Percentiles rank a stretch among this genome's conserved stretches.
Evolutionary conservation across 495 filamentous ascomycete genomes (phyloP).

Genomic region (Aspergillus ellipticus): DNA sequence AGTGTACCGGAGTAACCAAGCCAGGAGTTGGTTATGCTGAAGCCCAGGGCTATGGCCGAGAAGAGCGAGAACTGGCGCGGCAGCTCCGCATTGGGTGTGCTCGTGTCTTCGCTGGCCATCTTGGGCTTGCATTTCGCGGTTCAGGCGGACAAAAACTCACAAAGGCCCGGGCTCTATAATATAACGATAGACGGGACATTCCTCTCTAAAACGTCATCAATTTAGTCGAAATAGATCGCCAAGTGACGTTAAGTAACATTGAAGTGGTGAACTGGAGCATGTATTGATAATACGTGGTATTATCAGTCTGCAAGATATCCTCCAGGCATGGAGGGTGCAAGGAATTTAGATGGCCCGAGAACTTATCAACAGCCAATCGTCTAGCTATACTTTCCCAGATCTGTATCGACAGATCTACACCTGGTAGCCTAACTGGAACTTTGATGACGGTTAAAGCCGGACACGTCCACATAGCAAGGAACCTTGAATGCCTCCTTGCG

Average conservation of each 20-base stretch:
- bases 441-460: background rate
- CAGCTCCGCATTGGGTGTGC: background rate
- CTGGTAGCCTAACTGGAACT: background rate
- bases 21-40: conserved; percentile 25
- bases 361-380: background rate
- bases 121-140: background rate
- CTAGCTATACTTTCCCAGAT: background rate
- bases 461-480: background rate
- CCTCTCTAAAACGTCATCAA: background rate
- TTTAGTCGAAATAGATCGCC: background rate
- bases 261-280: too few relatives aligned
- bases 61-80: conserved; percentile 9
- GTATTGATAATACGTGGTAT: too few relatives aligned
- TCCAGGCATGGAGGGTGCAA: background rate
- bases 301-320: too few relatives aligned
- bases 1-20: conserved; percentile 19
- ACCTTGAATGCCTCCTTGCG: too few relatives aligned
- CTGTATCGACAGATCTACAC: background rate
- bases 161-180: background rate
- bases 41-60: conserved; percentile 15
- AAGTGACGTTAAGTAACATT: too few relatives aligned
- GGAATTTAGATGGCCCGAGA: background rate
- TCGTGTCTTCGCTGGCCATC: background rate
- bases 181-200: background rate
- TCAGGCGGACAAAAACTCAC: background rate